These are phyloP conservation scores for Zymoseptoria tritici DNA, from an alignment of 2,329 filamentous ascomycete species.

Conservation along the genomic window DNA sequence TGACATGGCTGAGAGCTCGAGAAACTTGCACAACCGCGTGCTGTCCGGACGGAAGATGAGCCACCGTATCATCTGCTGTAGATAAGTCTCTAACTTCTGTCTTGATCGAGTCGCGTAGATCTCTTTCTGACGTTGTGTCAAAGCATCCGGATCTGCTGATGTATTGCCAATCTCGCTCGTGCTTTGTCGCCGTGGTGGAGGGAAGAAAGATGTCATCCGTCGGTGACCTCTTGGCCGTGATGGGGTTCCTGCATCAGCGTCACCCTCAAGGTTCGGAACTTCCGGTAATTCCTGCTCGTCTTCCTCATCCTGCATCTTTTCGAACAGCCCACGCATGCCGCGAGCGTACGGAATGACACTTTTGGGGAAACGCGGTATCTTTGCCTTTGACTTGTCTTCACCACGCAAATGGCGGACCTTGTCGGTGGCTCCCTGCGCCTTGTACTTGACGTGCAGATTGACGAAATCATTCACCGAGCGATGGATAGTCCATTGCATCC, in stretches of 20 bases:
- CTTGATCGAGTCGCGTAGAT: slow-evolving; percentile 74
- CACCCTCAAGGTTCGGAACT: slow-evolving; percentile 1
- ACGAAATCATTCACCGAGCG: slow-evolving; percentile 82
- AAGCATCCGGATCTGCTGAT: slow-evolving; percentile 27
- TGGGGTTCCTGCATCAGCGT: slow-evolving; percentile 26
- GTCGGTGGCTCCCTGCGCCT: slow-evolving; percentile 74
- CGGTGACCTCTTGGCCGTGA: slow-evolving; percentile 35
- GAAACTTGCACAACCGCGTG: slow-evolving; percentile 89
- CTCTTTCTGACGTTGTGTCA: slow-evolving; percentile 32
- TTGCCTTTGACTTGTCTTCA: slow-evolving; percentile 59
- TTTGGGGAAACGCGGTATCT: slow-evolving; percentile 82
- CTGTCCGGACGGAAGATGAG: slow-evolving; percentile 95
- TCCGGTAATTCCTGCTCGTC: slow-evolving; percentile 42
- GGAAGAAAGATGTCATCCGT: slow-evolving; percentile 47
- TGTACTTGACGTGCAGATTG: slow-evolving; percentile 90
- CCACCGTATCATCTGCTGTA: slow-evolving; percentile 91
- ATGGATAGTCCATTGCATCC: slow-evolving; percentile 94
- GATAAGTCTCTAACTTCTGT: slow-evolving; percentile 77
- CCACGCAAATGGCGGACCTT: slow-evolving; percentile 66
- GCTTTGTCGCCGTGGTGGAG: slow-evolving; percentile 55
- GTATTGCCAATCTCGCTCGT: slow-evolving; percentile 33
- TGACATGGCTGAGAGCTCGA: slow-evolving; percentile 88
- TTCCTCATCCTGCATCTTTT: slow-evolving; percentile 70
- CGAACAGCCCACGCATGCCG: slow-evolving; percentile 50
- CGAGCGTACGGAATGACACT: slow-evolving; percentile 86